A percentile compares a stretch with the other conserved stretches of the same genome.
Evolutionary conservation across 2,329 filamentous ascomycete species (phyloP).

Genomic region (Diaporthe ampelina): DNA sequence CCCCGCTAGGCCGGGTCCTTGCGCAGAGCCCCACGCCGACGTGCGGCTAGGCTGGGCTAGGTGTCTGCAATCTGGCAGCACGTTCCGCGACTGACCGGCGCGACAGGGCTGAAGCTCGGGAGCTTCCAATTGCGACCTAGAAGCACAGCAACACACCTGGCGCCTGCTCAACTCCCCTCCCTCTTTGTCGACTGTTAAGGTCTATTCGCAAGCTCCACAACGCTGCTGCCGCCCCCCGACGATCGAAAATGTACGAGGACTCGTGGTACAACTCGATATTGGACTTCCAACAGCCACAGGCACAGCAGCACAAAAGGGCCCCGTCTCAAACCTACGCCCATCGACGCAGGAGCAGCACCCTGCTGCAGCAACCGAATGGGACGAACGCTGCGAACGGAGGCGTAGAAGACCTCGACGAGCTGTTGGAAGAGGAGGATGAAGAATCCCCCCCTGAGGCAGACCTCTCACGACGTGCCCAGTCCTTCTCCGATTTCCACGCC

Average conservation of each 20-base stretch:
- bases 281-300: slow-evolving; percentile 56
- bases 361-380: slow-evolving; percentile 76
- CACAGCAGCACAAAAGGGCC: slow-evolving; percentile 61
- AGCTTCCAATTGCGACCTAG: slow-evolving; percentile 5
- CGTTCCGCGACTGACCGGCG: slow-evolving; percentile 1
- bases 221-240: slow-evolving; percentile 10
- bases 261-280: slow-evolving; percentile 86
- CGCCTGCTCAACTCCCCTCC: not conserved
- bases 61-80: slow-evolving; percentile 40
- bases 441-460: slow-evolving; percentile 77
- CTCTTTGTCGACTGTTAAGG: slow-evolving; percentile 1
- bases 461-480: slow-evolving; percentile 76
- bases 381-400: slow-evolving; percentile 64
- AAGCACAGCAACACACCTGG: slow-evolving; percentile 19
- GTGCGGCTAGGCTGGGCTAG: slow-evolving; percentile 9
- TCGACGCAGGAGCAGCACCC: slow-evolving; percentile 73
- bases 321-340: slow-evolving; percentile 65
- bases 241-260: slow-evolving; percentile 79
- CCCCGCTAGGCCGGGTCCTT: slow-evolving; percentile 23
- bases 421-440: slow-evolving; percentile 70
- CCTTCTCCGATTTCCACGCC: slow-evolving; percentile 83
- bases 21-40: slow-evolving; percentile 35
- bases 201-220: slow-evolving; percentile 11
- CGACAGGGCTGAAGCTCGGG: slow-evolving; percentile 35
- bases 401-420: slow-evolving; percentile 68